Base-by-base conservation (phyloP, 768 basidiomycete species). In the Hirschioporus abietinus region DNA sequence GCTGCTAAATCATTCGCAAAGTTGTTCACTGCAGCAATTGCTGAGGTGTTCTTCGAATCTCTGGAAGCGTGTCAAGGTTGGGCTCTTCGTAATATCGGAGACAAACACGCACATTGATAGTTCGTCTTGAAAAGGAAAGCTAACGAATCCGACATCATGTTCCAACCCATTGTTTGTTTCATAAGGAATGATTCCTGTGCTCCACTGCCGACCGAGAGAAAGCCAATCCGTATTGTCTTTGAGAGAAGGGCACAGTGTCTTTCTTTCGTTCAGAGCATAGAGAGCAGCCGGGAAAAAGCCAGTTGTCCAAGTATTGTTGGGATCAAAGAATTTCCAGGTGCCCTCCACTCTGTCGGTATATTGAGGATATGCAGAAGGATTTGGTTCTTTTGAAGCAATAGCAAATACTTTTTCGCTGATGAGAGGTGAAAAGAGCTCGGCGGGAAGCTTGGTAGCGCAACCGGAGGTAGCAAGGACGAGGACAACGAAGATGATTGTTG, bases 101-200 rank as follows among this genome's bases (percentile, higher is more conserved):
- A 26, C 8, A 8, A 25, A 35, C 15, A 80, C 86, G 62, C 70
- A 90, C 88, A 90, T 69, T 10, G 71, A 68, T 18, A 89, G 74
- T 71, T 91, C 90, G 63, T 86, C 81, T 60, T 84, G 78, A 71
- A 90, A 90, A 0, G 89, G 87, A 70, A 84, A 88, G 74, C 88
- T 88, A 69, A 90, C 74, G 74, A 89, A 91, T 8, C 89, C 90
- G 34, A 88, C 86, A 71, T 91, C 89, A 70, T 91, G 89, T 15
- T 84, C 87, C 30, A 87, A 78, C 20, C 74, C 78, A 64, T 81
- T 85, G 30, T 77, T 76, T 6, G 71, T 71, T 69, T 85, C 82
- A 1, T 86, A 78, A 0, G 83, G 81, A 6, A 88, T 74, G 71
- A 87, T 74, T 1, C 81, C 84, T 20, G 79, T 78, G 68, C 84